Evolutionary conservation across 306 rosid genomes (phyloP).

Genomic region (Leucaena leucocephala): DNA sequence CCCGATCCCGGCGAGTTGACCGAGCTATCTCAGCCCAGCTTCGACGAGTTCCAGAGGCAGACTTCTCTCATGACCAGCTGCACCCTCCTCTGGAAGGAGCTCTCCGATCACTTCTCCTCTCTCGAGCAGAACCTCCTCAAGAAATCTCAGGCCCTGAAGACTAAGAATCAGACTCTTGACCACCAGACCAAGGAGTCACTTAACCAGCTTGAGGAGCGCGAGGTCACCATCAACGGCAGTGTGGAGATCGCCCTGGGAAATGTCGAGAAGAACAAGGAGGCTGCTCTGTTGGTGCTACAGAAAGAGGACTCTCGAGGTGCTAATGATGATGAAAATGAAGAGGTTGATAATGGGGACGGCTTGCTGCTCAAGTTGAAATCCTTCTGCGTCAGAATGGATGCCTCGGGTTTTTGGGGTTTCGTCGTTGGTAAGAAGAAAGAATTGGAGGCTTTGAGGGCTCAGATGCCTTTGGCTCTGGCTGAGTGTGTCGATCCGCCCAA

Average conservation of each 20-base stretch:
- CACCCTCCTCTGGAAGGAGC: constrained; percentile 97
- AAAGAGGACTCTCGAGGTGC: constrained; percentile 11
- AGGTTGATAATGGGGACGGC: constrained; percentile 83
- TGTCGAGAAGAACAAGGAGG: constrained; percentile 62
- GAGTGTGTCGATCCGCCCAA: constrained; percentile 92
- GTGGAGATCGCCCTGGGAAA: constrained; percentile 73
- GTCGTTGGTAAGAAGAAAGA: constrained; percentile 81
- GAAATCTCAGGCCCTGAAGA: constrained; percentile 77
- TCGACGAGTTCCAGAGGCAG: constrained; percentile 93
- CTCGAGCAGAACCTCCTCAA: constrained; percentile 67
- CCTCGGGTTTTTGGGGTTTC: constrained; percentile 76
- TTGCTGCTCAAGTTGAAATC: constrained; percentile 61
- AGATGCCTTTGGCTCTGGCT: constrained; percentile 65
- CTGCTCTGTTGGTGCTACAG: constrained; percentile 53
- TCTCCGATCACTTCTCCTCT: constrained; percentile 85
- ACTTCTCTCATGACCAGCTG: constrained; percentile 96
- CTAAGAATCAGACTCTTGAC: constrained; percentile 65
- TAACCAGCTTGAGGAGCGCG: constrained; percentile 74
- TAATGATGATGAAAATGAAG: constrained; percentile 64
- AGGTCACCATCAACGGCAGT: constrained; percentile 62
- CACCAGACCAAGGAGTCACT: constrained; percentile 67
- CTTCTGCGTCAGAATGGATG: constrained; percentile 74
- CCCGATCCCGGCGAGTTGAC: constrained; percentile 98
- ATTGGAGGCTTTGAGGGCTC: constrained; percentile 67
- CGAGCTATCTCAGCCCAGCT: constrained; percentile 78